Conservation (phyloP, 2,329 filamentous ascomycete species). For the Xylaria sp. region DNA sequence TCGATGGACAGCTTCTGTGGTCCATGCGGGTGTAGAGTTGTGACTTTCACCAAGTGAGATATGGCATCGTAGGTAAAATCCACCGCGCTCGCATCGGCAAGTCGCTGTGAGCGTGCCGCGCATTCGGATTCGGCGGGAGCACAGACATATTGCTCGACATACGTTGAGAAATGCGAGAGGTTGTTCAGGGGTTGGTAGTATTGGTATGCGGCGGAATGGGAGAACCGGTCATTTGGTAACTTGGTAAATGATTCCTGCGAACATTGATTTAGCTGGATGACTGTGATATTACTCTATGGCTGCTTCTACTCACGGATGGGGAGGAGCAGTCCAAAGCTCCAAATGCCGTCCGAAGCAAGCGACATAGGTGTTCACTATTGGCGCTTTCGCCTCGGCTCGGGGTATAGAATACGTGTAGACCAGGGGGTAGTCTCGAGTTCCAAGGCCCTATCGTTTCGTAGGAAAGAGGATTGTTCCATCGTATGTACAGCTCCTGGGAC, state of each 20-base stretch:
- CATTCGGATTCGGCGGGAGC: slow-evolving; percentile 29
- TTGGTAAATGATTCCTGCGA: slow-evolving; percentile 63
- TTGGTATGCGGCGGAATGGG: slow-evolving; percentile 66
- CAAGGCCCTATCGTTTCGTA: slow-evolving; percentile 70
- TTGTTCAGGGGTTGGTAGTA: slow-evolving; percentile 69
- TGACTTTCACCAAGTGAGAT: slow-evolving; percentile 66
- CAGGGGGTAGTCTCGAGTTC: slow-evolving; percentile 73
- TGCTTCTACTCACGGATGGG: slow-evolving; percentile 35
- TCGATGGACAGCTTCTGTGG: slow-evolving; percentile 45
- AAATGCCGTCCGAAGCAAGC: slow-evolving; percentile 36
- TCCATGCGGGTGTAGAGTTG: slow-evolving; percentile 62
- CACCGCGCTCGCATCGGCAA: slow-evolving; percentile 55
- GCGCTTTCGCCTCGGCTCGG: slow-evolving; percentile 47
- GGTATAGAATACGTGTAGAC: slow-evolving; percentile 79
- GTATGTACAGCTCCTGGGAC: slow-evolving; percentile 74
- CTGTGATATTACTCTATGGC: slow-evolving; percentile 34
- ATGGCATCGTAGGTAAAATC: slow-evolving; percentile 71
- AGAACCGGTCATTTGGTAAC: slow-evolving; percentile 58
- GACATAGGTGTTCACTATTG: slow-evolving; percentile 36
- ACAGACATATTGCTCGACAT: slow-evolving; percentile 48
- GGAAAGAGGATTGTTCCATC: slow-evolving; percentile 67
- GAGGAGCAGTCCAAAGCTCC: slow-evolving; percentile 41
- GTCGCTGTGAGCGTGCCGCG: slow-evolving; percentile 25
- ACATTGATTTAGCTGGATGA: slow-evolving; percentile 56
- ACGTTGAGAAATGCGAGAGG: slow-evolving; percentile 56